Evolutionary conservation across 768 basidiomycete genomes (phyloP), one percentile per base, ranked within the genome.

Genomic region (Collybia mongolica): DNA sequence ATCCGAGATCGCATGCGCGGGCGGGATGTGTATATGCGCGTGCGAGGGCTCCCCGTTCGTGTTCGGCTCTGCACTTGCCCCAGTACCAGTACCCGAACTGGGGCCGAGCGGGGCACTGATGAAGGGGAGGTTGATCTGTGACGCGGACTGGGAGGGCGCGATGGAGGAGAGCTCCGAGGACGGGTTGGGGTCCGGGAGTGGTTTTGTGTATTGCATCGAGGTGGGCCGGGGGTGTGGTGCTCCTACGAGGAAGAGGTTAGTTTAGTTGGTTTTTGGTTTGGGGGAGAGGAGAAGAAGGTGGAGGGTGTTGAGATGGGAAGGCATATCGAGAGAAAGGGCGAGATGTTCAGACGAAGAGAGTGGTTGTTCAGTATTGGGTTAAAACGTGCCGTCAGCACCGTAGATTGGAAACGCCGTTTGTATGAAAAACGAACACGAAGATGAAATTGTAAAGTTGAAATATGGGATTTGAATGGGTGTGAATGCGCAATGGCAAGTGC

Each of bases 71-170:
- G 14, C 45, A 36, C 41, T 29, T 24, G 18, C 24, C 24, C 24
- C 24, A 26, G 24, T 3, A 9, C 26, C 9, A 28, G 26, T n/a
- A 28, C 5, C 9, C 9, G 26, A 28, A 28, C 9, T 28, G 44
- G 29, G 44, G 6, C 20, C 35, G 15, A 23, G 11, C 1, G 32
- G 20, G 12, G 28, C 14, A 22, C 18, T 24, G n/a, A 22, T 11
- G 9, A 32, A 32, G 14, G 32, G 32, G 32, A 32, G 32, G 39
- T 68, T 67, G 44, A 76, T 72, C 65, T 90, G 85, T 15, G 88
- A 89, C 2, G 84, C 84, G 2, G 86, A 88, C 54, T 88, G 88
- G 5, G 87, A 89, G n/a, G 86, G 87, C 0, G 82, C 79, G 54
- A 88, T 69, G 1, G 86, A 87, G n/a, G 81, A 82, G 12, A 77